Base-by-base conservation (phyloP, 768 basidiomycete genomes). In the Holtermannia corniformis region DNA sequence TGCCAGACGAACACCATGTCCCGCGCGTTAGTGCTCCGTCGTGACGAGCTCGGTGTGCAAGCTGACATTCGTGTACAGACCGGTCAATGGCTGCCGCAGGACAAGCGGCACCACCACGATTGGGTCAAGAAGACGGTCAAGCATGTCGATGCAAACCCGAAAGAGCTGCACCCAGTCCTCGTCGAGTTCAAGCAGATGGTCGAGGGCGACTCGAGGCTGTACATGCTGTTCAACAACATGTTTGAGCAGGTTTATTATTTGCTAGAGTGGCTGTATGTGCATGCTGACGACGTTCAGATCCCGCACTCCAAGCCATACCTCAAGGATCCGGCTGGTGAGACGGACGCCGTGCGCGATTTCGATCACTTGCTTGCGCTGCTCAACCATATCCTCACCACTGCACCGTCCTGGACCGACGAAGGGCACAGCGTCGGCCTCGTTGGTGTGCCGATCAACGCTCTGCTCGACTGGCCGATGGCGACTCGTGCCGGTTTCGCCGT, bases 401-500 rank as follows among this genome's bases (percentile, higher is more conserved):
- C 79, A 0, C 78, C 78, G 0, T 51, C 48, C 1, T 80, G 72
- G 68, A 72, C 73, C 10, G 59, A 74, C 46, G 64, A 70, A 2
- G 69, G 65, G 20, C 60, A 73, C 42, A 60, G 52, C 27, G 63
- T 58, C n/a, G 74, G 72, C 14, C 60, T 76, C 11, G 75, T 80
- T 28, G 77, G 77, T 11, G 72, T 76, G 24, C 78, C 79, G 7
- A 75, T 81, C 61, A 75, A 77, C 50, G 75, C 75, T 3, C 61
- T 80, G 47, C 68, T 78, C 48, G 73, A 78, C 45, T 75, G 68
- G 69, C 75, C 65, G 16, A 79, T 78, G 72, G 76, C 73, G 12
- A 75, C 74, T 7, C 67, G 71, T 2, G 74, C 67, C 11, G 72
- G 72, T 1, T 73, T 68, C 47, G 52, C 59, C 12, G 68, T 65